Base-by-base conservation (phyloP, 345 rosid species). In the Acer negundo region DNA sequence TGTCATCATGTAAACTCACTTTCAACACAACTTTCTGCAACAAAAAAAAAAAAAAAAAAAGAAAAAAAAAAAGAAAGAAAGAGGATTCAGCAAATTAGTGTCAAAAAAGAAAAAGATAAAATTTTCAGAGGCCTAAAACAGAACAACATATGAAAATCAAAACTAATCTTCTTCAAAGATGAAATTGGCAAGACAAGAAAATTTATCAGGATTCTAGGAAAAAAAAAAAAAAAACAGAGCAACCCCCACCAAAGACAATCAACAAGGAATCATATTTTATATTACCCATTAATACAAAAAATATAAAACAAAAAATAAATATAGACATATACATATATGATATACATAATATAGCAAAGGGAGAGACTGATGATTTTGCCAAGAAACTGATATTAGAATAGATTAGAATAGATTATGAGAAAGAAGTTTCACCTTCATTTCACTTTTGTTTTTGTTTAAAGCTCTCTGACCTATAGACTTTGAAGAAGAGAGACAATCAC, bases 21-120 rank as follows among this genome's bases (percentile, higher is more conserved):
- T 82, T 89, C 87, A 91, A 61, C 0, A 90, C 92, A 68, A 90
- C 76, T 85, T 90, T 94, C 97, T 94, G 88, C 75, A 72, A 31
- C 11, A 61, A 4, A 6, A 35, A 62, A 78, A 46, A 70, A 59
- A 28, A 61, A 4, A 6, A 35, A 62, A 78, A 46, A 70, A 59
- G 2, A 35, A 62, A 78, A 46, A 70, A 59, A 28, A 61, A 4
- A 6, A 35, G 58, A 78, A 46, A 70, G 53, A 28, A 26, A 80
- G 28, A 15, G 19, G 26, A 40, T 9, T 10, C 42, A 47, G 23
- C 15, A 26, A 22, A 3, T 53, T 28, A 53, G 51, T 72, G 28
- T 55, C 53, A 44, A 66, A 1, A 44, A 63, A 44, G 59, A 1
- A 44, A 63, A 35, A 22, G 24, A 22, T 8, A 2, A 44, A 62